These are phyloP conservation scores for Aegilops sharonensis DNA, from an alignment of 176 grass and related monocot species.

Conservation along the genomic window DNA sequence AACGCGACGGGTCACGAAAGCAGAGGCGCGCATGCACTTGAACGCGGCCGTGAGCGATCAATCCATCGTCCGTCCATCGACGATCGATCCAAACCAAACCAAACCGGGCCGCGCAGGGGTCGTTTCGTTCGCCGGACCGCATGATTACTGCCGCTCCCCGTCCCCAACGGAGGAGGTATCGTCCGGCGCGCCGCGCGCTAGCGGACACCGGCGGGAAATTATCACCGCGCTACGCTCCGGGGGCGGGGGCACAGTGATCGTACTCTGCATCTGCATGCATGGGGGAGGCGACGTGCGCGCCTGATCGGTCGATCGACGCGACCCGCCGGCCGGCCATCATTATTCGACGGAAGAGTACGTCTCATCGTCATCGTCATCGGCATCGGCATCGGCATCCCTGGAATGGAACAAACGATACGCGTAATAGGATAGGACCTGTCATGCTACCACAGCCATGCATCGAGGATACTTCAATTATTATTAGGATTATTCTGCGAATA, in stretches of 20 bases:
- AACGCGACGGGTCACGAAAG: slow-evolving; percentile 51
- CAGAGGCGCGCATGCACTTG: not conserved
- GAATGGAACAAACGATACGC: not conserved
- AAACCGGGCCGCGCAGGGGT: not conserved
- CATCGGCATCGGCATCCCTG: not conserved
- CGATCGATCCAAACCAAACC: not conserved
- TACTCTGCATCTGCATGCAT: not conserved
- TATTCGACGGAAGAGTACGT: not conserved
- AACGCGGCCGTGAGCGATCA: not conserved
- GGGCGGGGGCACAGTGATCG: not conserved
- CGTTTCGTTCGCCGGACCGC: slow-evolving; percentile 42
- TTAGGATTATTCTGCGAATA: too few relatives aligned
- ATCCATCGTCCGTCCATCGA: not conserved
- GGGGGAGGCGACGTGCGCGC: slow-evolving; percentile 1
- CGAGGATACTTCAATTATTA: not conserved
- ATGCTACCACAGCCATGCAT: not conserved
- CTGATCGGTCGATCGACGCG: slow-evolving; percentile 11
- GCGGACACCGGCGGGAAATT: not conserved
- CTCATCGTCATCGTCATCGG: not conserved
- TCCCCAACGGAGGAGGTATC: not conserved
- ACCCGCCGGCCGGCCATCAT: slow-evolving; percentile 20
- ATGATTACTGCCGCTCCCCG: slow-evolving; percentile 36
- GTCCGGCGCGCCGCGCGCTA: not conserved
- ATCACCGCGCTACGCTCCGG: not conserved
- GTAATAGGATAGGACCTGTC: not conserved